Evolutionary conservation across 495 filamentous ascomycete species (phyloP), one percentile per base, ranked within the genome.

Genomic region (Neurospora tetraspora): DNA sequence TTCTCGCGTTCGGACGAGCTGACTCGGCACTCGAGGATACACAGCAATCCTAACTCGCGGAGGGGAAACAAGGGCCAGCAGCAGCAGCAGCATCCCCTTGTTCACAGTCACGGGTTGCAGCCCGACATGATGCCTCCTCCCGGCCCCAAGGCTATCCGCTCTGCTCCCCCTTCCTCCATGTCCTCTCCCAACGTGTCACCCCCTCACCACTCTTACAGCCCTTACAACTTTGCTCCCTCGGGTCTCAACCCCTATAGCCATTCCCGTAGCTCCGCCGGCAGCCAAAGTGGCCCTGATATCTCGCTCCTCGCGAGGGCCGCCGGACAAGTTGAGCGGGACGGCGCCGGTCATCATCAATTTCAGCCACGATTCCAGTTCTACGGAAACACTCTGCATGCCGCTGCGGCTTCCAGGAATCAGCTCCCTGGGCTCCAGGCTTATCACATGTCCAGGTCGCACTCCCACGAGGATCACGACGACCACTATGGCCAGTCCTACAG

Each of bases 1-100:
- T 99, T 99, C 88, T 96, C 93, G 76, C 90, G 96, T 34, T 98
- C 96, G 23, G 96, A 99, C 77, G 96, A 99, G 83, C 87, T 99
- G 71, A 99, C 96, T 53, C 89, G 96, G 68, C 96, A 99, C 83
- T 98, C 96, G 80, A 88, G 96, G 80, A 99, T 99, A 85, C 96
- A 99, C 88, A 97, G 91, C 87, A 99, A 99, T 83, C 96, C 96
- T 68, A 98, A 98, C 86, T 97, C 94, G 74, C 88, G 96, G 80
- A 86, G 96, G 78, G 94, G 93, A 69, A 97, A 97, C 86, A 97
- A 97, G 85, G 89, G 92, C 12, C 90, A 92, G 74, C 74, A 71
- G 20, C 78, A 77, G 38, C 79, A 79, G 53, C 53, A 65, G 39
- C 74, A 73, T 5, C 39, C 47, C 43, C 74, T 80, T 74, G 74